These are phyloP conservation scores for Trichoderma reesei DNA, from an alignment of 495 filamentous ascomycete species.

Conservation along the genomic window DNA sequence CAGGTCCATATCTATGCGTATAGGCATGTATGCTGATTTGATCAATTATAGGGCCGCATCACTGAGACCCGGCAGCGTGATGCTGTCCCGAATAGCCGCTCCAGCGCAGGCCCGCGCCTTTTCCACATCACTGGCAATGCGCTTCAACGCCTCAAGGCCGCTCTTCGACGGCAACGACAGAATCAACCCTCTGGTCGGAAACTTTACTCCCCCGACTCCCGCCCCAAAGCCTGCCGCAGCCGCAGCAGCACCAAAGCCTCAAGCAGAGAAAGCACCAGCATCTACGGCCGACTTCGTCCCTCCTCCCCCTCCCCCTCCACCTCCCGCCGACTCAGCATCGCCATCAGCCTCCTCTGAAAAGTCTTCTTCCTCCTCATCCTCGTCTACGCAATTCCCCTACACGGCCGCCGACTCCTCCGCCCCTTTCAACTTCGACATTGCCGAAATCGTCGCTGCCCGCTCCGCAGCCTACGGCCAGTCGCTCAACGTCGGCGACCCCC, in stretches of 20 bases:
- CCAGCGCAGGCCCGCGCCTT: slow-evolving; percentile 3
- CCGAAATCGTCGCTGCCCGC: slow-evolving; percentile 17
- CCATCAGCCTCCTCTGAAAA: neutral
- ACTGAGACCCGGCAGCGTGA: slow-evolving; percentile 6
- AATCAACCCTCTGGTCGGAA: slow-evolving; percentile 9
- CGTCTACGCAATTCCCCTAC: neutral
- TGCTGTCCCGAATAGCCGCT: slow-evolving; percentile 3
- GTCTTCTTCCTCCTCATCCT: neutral
- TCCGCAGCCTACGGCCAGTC: slow-evolving; percentile 16
- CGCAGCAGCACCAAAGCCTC: neutral
- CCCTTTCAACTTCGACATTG: slow-evolving; percentile 16
- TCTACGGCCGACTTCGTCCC: slow-evolving; percentile 17
- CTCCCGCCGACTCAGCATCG: slow-evolving; percentile 8
- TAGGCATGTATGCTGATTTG: neutral
- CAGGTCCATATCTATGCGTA: no score
- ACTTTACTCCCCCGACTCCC: neutral
- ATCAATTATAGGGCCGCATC: neutral
- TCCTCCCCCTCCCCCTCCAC: slow-evolving; percentile 18
- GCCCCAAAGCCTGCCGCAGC: slow-evolving; percentile 1
- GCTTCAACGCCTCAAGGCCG: neutral
- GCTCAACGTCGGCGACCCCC: slow-evolving; percentile 12
- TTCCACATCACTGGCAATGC: neutral
- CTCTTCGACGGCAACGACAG: neutral
- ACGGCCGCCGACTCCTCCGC: slow-evolving; percentile 16
- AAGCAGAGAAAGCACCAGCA: neutral